Percentiles rank a stretch among this genome's conserved stretches.
These are phyloP conservation scores for Wickerhamiella domercqiae DNA, from an alignment of 805 yeast species.

Conservation along the genomic window DNA sequence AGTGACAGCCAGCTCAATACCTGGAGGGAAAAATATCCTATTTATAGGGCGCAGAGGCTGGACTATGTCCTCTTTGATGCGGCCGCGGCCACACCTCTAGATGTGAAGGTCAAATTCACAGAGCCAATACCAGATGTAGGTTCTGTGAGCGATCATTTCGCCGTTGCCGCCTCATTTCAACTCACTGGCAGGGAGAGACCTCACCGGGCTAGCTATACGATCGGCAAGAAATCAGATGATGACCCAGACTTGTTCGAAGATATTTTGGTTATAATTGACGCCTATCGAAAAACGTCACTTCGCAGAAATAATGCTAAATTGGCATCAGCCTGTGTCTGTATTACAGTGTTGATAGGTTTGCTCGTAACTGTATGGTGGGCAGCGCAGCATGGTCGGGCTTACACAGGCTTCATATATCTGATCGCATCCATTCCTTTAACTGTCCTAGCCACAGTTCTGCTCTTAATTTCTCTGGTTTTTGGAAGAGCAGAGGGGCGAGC, in stretches of 20 bases:
- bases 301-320: slow-evolving; percentile 54
- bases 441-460: slow-evolving; percentile 57
- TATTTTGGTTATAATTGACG: slow-evolving; percentile 32
- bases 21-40: slow-evolving; percentile 46
- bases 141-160: slow-evolving; percentile 88
- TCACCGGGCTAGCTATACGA: neutral
- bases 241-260: slow-evolving; percentile 28
- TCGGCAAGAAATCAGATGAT: neutral
- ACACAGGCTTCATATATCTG: slow-evolving; percentile 55
- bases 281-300: slow-evolving; percentile 37
- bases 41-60: slow-evolving; percentile 66
- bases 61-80: slow-evolving; percentile 79
- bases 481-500: slow-evolving; percentile 73
- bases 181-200: neutral
- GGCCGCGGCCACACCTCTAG: slow-evolving; percentile 33
- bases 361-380: slow-evolving; percentile 46
- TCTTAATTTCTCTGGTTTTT: slow-evolving; percentile 62
- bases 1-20: slow-evolving; percentile 81
- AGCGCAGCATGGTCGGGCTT: slow-evolving; percentile 33
- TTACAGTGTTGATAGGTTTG: slow-evolving; percentile 37
- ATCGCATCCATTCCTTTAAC: slow-evolving; percentile 40
- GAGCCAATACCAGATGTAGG: slow-evolving; percentile 53
- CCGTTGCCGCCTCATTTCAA: slow-evolving; percentile 25
- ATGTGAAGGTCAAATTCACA: slow-evolving; percentile 61
- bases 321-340: slow-evolving; percentile 44